phyloP scores from a whole-genome alignment of 1,284 basidiomycete genomes.

The Sanghuangporus sanghuang region DNA sequence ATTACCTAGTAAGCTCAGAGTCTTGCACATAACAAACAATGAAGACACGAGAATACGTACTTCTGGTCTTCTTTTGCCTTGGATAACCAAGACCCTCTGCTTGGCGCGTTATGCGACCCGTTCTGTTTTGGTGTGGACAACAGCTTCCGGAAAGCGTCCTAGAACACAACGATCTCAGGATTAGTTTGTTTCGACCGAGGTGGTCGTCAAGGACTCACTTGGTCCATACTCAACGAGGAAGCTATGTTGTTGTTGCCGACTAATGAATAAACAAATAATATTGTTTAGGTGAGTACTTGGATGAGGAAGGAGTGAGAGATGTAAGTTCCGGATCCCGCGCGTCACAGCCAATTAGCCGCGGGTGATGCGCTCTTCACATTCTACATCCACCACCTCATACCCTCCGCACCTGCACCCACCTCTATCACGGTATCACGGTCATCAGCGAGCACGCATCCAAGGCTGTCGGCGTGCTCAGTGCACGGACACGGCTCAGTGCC shows the following conservation, averaged over 20 bases:
- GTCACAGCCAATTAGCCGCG: neutral
- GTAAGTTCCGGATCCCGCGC: neutral
- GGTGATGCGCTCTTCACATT: neutral
- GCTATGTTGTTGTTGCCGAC: neutral
- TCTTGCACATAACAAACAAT: neutral
- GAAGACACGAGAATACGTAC: conserved; percentile 15
- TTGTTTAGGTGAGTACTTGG: neutral
- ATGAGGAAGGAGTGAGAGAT: neutral
- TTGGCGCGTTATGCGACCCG: conserved; percentile 9
- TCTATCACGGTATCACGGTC: neutral
- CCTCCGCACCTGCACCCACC: neutral
- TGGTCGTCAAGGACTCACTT: conserved; percentile 2
- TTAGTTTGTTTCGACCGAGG: conserved; percentile 1
- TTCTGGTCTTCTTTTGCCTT: conserved; percentile 4
- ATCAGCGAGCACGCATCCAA: neutral
- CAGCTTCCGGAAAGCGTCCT: conserved; percentile 38
- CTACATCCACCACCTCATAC: neutral
- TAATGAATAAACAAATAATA: neutral
- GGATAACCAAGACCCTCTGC: conserved; percentile 11
- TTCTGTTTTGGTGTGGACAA: conserved; percentile 25
- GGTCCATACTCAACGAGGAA: conserved; percentile 10
- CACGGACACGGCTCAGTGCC: conserved; percentile 4
- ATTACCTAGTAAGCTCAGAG: neutral
- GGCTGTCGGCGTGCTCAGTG: conserved; percentile 7
- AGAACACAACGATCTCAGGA: neutral